Conservation (phyloP, 2,329 filamentous ascomycete genomes). For the Verruconis gallopava region DNA sequence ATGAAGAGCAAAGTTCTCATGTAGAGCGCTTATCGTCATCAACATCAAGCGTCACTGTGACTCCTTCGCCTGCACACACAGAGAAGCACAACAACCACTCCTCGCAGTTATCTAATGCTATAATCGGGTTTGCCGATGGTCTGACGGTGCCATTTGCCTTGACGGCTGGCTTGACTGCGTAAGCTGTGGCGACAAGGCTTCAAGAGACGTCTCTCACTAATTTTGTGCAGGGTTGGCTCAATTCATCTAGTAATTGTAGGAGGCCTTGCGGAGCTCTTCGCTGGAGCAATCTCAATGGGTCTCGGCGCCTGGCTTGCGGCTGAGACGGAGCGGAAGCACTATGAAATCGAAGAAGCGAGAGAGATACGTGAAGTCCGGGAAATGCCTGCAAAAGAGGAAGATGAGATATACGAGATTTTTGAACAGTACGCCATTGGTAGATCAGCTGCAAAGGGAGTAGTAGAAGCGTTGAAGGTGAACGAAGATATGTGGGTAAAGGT, state of each 20-base stretch:
- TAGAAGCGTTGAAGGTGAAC: slow-evolving; percentile 9
- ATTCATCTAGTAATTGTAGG: slow-evolving; percentile 36
- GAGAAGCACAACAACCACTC: slow-evolving; percentile 6
- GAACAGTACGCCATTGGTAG: slow-evolving; percentile 7
- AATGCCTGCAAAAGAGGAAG: slow-evolving; percentile 3
- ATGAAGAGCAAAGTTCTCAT: too few species aligned
- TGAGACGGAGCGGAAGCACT: slow-evolving; percentile 12
- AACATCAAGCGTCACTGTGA: too few species aligned
- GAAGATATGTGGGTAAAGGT: slow-evolving; percentile 9
- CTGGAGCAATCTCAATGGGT: slow-evolving; percentile 66
- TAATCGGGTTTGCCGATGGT: slow-evolving; percentile 66
- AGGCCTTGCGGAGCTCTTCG: slow-evolving; percentile 61
- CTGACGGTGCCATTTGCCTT: slow-evolving; percentile 70
- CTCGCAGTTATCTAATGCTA: slow-evolving; percentile 34
- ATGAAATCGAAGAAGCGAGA: slow-evolving; percentile 7
- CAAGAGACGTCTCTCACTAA: neutral
- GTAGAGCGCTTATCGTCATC: too few species aligned
- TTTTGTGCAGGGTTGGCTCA: slow-evolving; percentile 14
- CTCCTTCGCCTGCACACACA: too few species aligned
- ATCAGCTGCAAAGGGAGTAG: slow-evolving; percentile 2
- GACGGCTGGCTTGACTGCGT: slow-evolving; percentile 52
- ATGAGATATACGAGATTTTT: slow-evolving; percentile 10
- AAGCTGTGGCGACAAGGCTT: neutral
- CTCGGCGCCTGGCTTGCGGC: slow-evolving; percentile 61
- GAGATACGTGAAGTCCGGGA: slow-evolving; percentile 7